phyloP scores from a whole-genome alignment of 495 filamentous ascomycete species.

The Penicillium paradoxum region DNA sequence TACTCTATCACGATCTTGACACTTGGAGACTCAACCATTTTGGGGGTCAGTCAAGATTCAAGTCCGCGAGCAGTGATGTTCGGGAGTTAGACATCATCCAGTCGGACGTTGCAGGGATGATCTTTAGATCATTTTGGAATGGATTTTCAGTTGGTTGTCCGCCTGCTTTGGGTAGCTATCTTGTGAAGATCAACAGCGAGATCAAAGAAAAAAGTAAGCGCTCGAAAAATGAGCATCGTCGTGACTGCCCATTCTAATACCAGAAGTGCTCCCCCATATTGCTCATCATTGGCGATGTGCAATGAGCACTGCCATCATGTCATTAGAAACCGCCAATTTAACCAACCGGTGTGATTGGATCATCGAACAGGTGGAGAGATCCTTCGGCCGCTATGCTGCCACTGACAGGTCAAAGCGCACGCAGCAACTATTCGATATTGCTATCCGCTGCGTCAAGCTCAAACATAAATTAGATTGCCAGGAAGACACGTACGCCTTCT shows the following conservation, averaged over 20 bases:
- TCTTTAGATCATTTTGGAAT: not conserved
- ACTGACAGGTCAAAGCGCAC: not conserved
- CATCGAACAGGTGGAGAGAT: not conserved
- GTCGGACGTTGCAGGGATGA: not conserved
- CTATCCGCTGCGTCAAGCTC: slow-evolving; percentile 11
- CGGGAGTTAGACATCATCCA: not conserved
- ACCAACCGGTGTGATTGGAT: not conserved
- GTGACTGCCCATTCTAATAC: not conserved
- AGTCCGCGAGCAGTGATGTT: not conserved
- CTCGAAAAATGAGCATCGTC: not conserved
- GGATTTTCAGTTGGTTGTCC: not conserved
- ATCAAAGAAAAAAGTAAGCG: not conserved
- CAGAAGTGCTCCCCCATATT: not conserved
- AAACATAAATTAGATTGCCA: slow-evolving; percentile 22
- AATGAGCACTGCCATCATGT: not conserved
- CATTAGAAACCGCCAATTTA: not conserved
- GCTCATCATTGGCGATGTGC: not conserved
- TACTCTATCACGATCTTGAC: not conserved
- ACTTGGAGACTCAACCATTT: not conserved
- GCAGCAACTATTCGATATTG: slow-evolving; percentile 1
- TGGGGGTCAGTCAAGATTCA: not conserved
- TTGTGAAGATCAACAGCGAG: not conserved
- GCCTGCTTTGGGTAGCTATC: not conserved
- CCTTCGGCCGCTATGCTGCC: not conserved
- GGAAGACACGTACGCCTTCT: slow-evolving; percentile 13